Percentiles rank a stretch among this genome's conserved stretches.
phyloP scores from a whole-genome alignment of 2,329 filamentous ascomycete genomes.

The Fusarium sp. region DNA sequence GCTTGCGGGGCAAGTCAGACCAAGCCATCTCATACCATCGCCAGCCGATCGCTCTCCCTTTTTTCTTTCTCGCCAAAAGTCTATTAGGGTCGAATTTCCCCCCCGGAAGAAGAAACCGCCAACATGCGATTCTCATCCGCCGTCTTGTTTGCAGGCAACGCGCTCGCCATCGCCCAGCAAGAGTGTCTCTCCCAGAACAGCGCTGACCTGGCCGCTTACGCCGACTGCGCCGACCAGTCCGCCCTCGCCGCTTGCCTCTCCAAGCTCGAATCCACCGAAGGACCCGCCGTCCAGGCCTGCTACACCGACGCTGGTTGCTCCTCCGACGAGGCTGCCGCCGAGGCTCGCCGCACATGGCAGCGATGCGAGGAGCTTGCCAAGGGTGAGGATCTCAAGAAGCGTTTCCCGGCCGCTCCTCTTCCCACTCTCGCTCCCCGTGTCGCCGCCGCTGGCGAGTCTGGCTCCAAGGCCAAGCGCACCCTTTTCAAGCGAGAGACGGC shows the following conservation, averaged over 20 bases:
- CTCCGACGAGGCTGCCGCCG: slow-evolving; percentile 43
- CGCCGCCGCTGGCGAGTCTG: slow-evolving; percentile 26
- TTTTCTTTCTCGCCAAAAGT: neutral
- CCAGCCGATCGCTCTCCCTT: slow-evolving; percentile 1
- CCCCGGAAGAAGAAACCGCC: neutral
- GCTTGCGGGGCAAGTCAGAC: slow-evolving; percentile 37
- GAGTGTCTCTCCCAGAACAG: slow-evolving; percentile 57
- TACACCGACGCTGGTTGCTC: slow-evolving; percentile 53
- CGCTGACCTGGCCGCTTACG: slow-evolving; percentile 53
- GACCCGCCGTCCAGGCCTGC: slow-evolving; percentile 54
- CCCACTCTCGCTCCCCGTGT: slow-evolving; percentile 34
- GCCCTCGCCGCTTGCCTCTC: slow-evolving; percentile 59
- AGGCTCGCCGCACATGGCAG: slow-evolving; percentile 46
- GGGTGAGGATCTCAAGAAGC: slow-evolving; percentile 47
- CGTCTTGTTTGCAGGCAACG: slow-evolving; percentile 52
- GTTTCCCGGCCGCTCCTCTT: slow-evolving; percentile 40
- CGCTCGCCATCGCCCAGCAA: slow-evolving; percentile 47
- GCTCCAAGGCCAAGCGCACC: slow-evolving; percentile 12
- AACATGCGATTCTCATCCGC: slow-evolving; percentile 49
- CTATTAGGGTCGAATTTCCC: neutral
- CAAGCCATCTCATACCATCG: slow-evolving; percentile 7
- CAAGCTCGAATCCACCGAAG: slow-evolving; percentile 47
- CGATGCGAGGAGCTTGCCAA: slow-evolving; percentile 49
- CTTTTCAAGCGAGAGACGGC: slow-evolving; percentile 25
- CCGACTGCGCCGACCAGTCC: slow-evolving; percentile 59